Evolutionary conservation across 768 basidiomycete genomes (phyloP).

Genomic region (Boletus subparvulus): DNA sequence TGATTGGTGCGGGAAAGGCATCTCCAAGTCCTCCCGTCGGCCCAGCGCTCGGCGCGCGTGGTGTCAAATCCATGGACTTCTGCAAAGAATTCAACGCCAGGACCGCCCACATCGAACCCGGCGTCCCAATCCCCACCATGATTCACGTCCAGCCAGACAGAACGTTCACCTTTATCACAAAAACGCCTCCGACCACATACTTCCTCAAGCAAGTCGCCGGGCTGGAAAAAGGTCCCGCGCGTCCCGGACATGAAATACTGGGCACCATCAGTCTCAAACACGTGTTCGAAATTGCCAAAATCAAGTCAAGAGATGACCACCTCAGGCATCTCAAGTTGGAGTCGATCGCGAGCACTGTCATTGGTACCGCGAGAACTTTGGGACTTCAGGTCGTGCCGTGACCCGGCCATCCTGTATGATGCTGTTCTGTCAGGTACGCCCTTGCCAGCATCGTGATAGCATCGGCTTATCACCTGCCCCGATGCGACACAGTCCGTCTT

Average conservation of each 20-base stretch:
- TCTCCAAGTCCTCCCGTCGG: slow-evolving; percentile 95
- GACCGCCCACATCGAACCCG: slow-evolving; percentile 82
- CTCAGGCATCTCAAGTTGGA: slow-evolving; percentile 85
- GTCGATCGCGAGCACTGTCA: slow-evolving; percentile 82
- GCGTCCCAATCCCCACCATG: slow-evolving; percentile 86
- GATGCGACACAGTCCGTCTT: slow-evolving; percentile 19
- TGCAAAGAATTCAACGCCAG: slow-evolving; percentile 99
- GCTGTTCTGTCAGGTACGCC: slow-evolving; percentile 25
- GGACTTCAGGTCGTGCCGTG: slow-evolving; percentile 90
- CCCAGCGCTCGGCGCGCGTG: slow-evolving; percentile 94
- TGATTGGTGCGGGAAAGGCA: slow-evolving; percentile 92
- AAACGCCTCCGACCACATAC: slow-evolving; percentile 87
- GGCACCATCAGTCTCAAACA: slow-evolving; percentile 93
- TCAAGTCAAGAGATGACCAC: slow-evolving; percentile 89
- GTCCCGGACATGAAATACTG: slow-evolving; percentile 72
- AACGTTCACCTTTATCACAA: slow-evolving; percentile 89
- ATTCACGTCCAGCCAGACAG: slow-evolving; percentile 95
- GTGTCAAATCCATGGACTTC: slow-evolving; percentile 99
- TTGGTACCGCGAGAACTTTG: slow-evolving; percentile 85
- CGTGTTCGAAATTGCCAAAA: slow-evolving; percentile 97
- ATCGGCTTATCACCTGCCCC: slow-evolving; percentile 22
- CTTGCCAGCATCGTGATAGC: slow-evolving; percentile 18
- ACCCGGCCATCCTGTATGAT: slow-evolving; percentile 28
- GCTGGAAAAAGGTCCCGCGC: slow-evolving; percentile 86
- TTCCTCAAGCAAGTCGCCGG: slow-evolving; percentile 90